Conservation (phyloP, 768 basidiomycete genomes). For the Termitomyces sp. region DNA sequence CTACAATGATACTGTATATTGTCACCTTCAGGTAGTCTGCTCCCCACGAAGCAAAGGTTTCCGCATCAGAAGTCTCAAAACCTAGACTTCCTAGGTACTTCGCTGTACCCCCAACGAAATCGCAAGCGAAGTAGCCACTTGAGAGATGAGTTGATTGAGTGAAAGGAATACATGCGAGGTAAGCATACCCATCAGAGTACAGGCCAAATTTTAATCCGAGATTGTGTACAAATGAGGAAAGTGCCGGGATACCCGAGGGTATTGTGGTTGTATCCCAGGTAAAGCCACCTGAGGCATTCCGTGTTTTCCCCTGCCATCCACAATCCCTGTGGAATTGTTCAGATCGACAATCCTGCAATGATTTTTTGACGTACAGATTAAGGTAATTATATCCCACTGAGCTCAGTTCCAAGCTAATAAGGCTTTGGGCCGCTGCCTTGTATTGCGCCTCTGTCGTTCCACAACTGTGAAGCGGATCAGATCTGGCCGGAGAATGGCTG, state of each 20-base stretch:
- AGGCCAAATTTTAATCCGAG: conserved; percentile 57
- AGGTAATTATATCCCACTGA: conserved; percentile 36
- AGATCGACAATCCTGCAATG: neutral
- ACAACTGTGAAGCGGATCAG: conserved; percentile 23
- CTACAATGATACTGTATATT: neutral
- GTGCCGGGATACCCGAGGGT: conserved; percentile 32
- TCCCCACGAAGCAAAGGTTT: conserved; percentile 43
- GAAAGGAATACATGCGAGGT: neutral
- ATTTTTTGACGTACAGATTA: conserved; percentile 27
- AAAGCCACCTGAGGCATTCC: conserved; percentile 34
- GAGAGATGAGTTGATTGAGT: neutral
- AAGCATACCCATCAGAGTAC: conserved; percentile 43
- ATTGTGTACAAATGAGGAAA: conserved; percentile 30
- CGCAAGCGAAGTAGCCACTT: conserved; percentile 39
- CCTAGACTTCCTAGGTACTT: conserved; percentile 40
- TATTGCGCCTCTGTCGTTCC: conserved; percentile 36
- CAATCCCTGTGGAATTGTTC: conserved; percentile 28
- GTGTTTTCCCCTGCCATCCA: conserved; percentile 41
- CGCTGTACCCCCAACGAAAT: conserved; percentile 37
- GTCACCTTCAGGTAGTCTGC: conserved; percentile 37
- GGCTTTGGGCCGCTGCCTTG: conserved; percentile 29
- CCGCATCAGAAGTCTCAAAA: conserved; percentile 41
- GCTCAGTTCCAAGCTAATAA: conserved; percentile 31
- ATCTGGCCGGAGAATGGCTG: neutral
- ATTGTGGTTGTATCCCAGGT: conserved; percentile 36